Conservation (phyloP, 306 rosid species). For the Cucumis hystrix region DNA sequence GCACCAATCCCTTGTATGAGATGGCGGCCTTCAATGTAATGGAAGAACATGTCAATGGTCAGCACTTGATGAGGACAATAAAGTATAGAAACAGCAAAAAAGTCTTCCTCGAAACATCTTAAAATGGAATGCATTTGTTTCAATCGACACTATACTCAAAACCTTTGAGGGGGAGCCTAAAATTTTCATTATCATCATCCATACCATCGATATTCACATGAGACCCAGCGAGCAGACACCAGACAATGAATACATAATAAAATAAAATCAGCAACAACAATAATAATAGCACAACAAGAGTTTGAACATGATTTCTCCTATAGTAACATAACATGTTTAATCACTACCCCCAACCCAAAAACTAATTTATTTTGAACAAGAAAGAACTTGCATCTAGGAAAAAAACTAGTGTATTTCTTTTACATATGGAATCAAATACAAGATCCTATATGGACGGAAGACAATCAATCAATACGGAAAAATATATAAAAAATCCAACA, state of each 20-base stretch:
- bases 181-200: not conserved
- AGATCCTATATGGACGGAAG: no score
- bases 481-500: no score
- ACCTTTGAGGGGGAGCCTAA: not conserved
- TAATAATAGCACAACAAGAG: not conserved
- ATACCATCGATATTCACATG: not conserved
- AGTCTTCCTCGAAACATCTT: not conserved
- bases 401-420: no score
- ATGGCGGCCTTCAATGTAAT: conserved; percentile 39
- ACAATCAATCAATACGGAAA: no score
- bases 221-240: not conserved
- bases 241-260: not conserved
- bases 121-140: not conserved
- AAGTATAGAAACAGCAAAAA: not conserved
- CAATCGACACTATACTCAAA: not conserved
- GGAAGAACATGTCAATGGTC: not conserved
- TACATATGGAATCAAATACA: no score
- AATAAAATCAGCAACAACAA: not conserved
- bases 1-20: conserved; percentile 70
- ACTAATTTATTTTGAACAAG: no score
- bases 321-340: not conserved
- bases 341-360: not conserved
- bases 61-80: not conserved
- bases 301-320: not conserved
- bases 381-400: no score